Conservation (phyloP, 2,329 filamentous ascomycete species). For the Monosporascus sp. region DNA sequence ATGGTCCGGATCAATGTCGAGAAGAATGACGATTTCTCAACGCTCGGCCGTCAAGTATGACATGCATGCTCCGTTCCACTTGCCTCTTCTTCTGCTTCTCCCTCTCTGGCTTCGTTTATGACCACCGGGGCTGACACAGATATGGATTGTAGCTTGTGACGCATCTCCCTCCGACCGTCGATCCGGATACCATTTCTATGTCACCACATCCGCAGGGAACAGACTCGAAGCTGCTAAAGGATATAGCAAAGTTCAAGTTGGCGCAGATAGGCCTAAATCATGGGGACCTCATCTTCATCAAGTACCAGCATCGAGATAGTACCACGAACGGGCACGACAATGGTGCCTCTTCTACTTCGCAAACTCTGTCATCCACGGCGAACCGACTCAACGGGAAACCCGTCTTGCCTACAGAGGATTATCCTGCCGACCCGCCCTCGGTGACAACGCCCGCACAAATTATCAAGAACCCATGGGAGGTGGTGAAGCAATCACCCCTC, state of each 20-base stretch:
- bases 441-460: conserved; percentile 52
- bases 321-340: conserved; percentile 34
- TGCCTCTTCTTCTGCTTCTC: background rate
- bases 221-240: conserved; percentile 53
- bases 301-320: conserved; percentile 59
- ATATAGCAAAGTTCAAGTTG: conserved; percentile 53
- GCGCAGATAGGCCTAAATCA: conserved; percentile 62
- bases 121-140: conserved; percentile 6
- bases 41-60: conserved; percentile 50
- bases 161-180: conserved; percentile 57
- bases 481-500: conserved; percentile 78
- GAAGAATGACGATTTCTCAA: conserved; percentile 65
- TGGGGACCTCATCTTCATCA: conserved; percentile 85
- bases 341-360: conserved; percentile 28
- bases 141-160: conserved; percentile 55
- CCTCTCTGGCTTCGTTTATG: background rate
- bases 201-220: conserved; percentile 57
- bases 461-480: conserved; percentile 90
- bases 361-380: conserved; percentile 37
- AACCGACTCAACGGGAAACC: conserved; percentile 76
- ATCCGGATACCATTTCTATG: conserved; percentile 54
- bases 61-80: background rate
- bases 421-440: conserved; percentile 56
- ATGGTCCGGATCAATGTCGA: conserved; percentile 82
- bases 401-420: conserved; percentile 63